These are phyloP conservation scores for Bipolaris victoriae DNA, from an alignment of 2,329 filamentous ascomycete species.

Conservation along the genomic window DNA sequence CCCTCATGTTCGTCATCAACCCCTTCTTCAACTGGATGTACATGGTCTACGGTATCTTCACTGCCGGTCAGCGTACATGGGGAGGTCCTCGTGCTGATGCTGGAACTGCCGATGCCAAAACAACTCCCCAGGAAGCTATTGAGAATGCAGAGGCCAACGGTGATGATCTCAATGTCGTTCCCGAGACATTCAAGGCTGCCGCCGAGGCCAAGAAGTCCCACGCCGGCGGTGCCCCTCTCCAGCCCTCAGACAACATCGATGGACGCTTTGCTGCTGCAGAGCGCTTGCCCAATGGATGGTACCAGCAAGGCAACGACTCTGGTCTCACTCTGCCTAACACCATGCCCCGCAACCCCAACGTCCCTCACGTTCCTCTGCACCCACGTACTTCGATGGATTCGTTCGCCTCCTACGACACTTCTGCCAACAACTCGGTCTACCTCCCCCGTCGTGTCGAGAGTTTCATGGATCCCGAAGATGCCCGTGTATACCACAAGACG, in stretches of 20 bases:
- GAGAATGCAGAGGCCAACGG: constrained; percentile 78
- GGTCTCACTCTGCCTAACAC: constrained; percentile 62
- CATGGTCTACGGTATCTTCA: constrained; percentile 97
- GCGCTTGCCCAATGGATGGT: constrained; percentile 70
- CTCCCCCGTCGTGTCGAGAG: constrained; percentile 73
- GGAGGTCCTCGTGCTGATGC: constrained; percentile 91
- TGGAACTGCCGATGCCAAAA: constrained; percentile 75
- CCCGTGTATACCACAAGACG: constrained; percentile 73
- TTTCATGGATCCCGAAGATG: constrained; percentile 80
- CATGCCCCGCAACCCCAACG: constrained; percentile 53
- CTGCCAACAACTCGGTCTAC: constrained; percentile 66
- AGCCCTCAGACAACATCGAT: constrained; percentile 76
- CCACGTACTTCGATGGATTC: constrained; percentile 72
- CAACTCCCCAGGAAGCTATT: constrained; percentile 81
- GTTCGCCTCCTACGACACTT: constrained; percentile 61
- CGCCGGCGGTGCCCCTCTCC: constrained; percentile 64
- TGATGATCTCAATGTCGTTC: constrained; percentile 88
- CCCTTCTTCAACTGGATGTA: constrained; percentile 99
- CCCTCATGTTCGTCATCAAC: constrained; percentile 92
- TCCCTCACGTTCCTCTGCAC: constrained; percentile 57
- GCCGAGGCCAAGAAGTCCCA: constrained; percentile 59
- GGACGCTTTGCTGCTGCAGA: constrained; percentile 79
- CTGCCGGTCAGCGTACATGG: constrained; percentile 93
- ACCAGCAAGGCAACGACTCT: constrained; percentile 73
- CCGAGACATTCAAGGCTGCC: constrained; percentile 75